Evolutionary conservation across 495 filamentous ascomycete genomes (phyloP), one percentile per base, ranked within the genome.

Genomic region (Podospora pseudocomata): DNA sequence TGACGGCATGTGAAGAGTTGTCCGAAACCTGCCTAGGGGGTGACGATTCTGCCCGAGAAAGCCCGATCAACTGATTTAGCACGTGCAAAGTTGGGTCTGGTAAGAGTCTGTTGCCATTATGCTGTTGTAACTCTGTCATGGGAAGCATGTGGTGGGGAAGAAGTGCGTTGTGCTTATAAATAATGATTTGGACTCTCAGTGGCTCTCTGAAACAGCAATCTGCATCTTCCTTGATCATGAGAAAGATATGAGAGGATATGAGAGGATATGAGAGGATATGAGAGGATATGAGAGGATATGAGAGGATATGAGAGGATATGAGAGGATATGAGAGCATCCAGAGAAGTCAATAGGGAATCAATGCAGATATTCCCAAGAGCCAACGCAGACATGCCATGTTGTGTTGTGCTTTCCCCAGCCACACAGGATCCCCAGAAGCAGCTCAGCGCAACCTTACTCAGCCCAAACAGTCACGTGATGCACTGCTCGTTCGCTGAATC

Each of bases 401-500:
- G 34, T 49, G 39, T 49, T 2, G 39, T 49, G 39, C 39, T 49
- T 49, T 49, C 39, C 39, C 61, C 61, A 53, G 61, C 9, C 34
- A 39, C 34, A 30, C 28, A 16, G 9, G n/a, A 49, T 13, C 11
- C 61, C 34, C 61, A 2, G 28, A 16, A 44, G 7, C 19, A 20
- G 32, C 5, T 13, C 18, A 63, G 30, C 32, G 61, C 5, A 32
- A n/a, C 61, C 32, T 63, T 63, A 44, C 61, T 63, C 61, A 63
- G 32, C n/a, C 61, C 18, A 28, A 53, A 16, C 34, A 11, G 57
- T 71, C 69, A 71, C 69, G 69, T 71, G 69, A 71, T 49, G 32
- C n/a, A 20, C 44, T 32, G 30, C 28, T 9, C 6, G 30, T 30
- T 64, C 59, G 20, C 69, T 68, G 66, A 68, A 59, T 71, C 66